These are phyloP conservation scores for Tardiomyces digboiensis DNA, from an alignment of 1,139 yeast species.

Conservation along the genomic window DNA sequence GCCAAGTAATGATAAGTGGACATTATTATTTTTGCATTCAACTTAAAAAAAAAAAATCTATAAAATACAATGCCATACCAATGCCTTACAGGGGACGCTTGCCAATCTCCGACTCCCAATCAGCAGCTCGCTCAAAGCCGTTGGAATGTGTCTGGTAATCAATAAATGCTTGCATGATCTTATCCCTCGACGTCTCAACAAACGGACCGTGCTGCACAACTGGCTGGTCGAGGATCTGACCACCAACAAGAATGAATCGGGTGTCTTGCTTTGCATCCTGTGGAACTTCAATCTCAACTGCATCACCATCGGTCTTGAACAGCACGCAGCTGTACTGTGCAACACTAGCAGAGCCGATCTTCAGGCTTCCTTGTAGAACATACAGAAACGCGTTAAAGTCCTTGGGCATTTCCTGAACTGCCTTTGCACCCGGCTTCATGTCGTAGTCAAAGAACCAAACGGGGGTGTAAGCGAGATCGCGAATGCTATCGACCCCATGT, in stretches of 20 bases:
- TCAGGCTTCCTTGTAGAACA: constrained; percentile 50
- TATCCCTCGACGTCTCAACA: constrained; percentile 55
- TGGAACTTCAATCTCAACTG: constrained; percentile 17
- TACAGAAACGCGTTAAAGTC: constrained; percentile 68
- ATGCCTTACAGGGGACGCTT: background rate
- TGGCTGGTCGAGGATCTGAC: constrained; percentile 63
- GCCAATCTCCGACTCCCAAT: constrained; percentile 1
- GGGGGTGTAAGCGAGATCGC: constrained; percentile 79
- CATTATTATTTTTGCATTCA: too few relatives aligned
- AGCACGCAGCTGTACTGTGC: constrained; percentile 43
- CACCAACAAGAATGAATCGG: constrained; percentile 64
- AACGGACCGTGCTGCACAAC: constrained; percentile 86
- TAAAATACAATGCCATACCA: too few relatives aligned
- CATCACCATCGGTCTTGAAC: constrained; percentile 23
- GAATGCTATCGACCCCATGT: constrained; percentile 68
- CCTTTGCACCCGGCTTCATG: constrained; percentile 60
- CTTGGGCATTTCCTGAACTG: constrained; percentile 49
- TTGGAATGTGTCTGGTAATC: constrained; percentile 51
- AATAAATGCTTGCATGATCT: constrained; percentile 53
- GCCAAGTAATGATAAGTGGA: too few relatives aligned
- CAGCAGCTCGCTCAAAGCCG: background rate
- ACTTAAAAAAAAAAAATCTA: too few relatives aligned
- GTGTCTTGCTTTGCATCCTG: constrained; percentile 26
- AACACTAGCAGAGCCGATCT: constrained; percentile 35
- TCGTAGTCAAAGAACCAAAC: constrained; percentile 63